Conservation (phyloP, 352 stramenopile genomes). For the Elongisporangium anandrum region DNA sequence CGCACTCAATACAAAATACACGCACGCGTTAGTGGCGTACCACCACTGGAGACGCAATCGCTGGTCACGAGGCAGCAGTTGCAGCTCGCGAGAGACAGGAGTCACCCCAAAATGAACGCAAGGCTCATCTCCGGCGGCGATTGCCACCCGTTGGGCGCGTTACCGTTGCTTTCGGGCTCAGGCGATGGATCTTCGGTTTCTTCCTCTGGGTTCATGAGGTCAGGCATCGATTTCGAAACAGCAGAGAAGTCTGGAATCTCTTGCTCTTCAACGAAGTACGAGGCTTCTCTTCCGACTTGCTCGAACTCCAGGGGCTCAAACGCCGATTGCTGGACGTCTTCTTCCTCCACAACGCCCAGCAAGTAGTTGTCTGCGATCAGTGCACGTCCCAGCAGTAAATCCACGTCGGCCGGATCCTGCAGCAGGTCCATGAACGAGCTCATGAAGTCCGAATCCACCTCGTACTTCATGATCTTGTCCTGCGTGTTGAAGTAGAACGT, state of each 20-base stretch:
- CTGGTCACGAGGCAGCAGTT: no score
- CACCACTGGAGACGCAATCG: background rate
- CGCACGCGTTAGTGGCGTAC: no score
- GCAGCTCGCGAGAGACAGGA: no score
- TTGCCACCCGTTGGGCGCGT: background rate
- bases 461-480: constrained; percentile 2
- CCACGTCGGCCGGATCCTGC: background rate
- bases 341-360: background rate
- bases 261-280: background rate
- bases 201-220: background rate
- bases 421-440: constrained; percentile 4
- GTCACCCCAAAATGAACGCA: background rate
- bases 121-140: background rate
- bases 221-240: constrained; percentile 1
- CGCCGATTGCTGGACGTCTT: background rate
- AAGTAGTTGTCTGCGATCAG: background rate
- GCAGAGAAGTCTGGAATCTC: background rate
- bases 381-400: constrained; percentile 3
- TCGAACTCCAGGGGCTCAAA: background rate
- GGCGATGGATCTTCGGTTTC: background rate
- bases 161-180: background rate
- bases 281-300: background rate
- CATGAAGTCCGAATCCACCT: constrained; percentile 3
- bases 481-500: constrained; percentile 5
- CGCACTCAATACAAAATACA: no score